Percentiles rank a stretch among this genome's conserved stretches.
phyloP scores from a whole-genome alignment of 2,329 filamentous ascomycete genomes.

The Annulohypoxylon truncatum region DNA sequence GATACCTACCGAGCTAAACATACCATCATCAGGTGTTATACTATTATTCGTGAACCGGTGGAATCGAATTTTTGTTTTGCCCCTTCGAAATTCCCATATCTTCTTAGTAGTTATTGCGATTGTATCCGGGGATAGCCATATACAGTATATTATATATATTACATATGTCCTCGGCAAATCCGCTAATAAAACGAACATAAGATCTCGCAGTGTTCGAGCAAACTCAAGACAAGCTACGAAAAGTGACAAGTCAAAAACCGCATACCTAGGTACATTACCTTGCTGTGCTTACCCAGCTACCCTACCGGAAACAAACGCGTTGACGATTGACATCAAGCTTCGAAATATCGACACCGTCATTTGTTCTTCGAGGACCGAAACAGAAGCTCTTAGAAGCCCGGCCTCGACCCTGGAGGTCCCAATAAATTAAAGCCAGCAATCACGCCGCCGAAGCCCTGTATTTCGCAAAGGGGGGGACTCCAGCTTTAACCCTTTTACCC shows the following conservation, averaged over 20 bases:
- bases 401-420: conserved; percentile 36
- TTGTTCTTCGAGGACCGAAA: conserved; percentile 10
- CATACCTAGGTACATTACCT: conserved; percentile 15
- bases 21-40: conserved; percentile 36
- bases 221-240: not conserved
- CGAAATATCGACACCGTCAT: conserved; percentile 36
- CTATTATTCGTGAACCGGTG: conserved; percentile 18
- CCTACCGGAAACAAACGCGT: not conserved
- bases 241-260: conserved; percentile 34
- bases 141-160: not conserved
- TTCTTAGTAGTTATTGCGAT: conserved; percentile 12
- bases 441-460: conserved; percentile 31
- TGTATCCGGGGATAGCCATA: conserved; percentile 11
- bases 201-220: conserved; percentile 10
- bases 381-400: conserved; percentile 16
- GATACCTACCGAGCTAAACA: conserved; percentile 16
- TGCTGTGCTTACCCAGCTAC: not conserved
- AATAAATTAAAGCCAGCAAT: conserved; percentile 35
- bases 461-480: conserved; percentile 31
- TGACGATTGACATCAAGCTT: conserved; percentile 10
- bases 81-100: conserved; percentile 21
- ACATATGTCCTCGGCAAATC: conserved; percentile 31
- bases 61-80: conserved; percentile 24
- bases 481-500: conserved; percentile 22
- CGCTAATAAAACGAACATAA: conserved; percentile 29